phyloP scores from a whole-genome alignment of 495 filamentous ascomycete species.

The Melanomma pulvis-pyrius region DNA sequence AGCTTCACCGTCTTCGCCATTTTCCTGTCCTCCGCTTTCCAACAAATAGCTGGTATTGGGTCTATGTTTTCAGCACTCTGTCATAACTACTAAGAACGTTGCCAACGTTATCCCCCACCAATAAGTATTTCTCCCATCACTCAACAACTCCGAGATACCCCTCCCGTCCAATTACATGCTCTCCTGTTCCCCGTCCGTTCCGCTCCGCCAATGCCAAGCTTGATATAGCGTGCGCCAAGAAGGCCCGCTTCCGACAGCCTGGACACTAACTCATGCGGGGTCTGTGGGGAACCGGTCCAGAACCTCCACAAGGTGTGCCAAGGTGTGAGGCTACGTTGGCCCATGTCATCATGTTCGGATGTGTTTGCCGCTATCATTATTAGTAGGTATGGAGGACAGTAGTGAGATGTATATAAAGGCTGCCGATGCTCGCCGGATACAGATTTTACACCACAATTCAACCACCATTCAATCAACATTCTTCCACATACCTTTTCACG shows the following conservation, averaged over 20 bases:
- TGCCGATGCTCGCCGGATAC: not conserved
- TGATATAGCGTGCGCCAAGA: not conserved
- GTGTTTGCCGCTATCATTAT: not conserved
- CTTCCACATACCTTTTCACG: too few species aligned
- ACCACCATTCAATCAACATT: too few species aligned
- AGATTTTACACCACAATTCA: not conserved
- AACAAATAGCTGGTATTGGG: too few species aligned
- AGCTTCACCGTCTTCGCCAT: too few species aligned
- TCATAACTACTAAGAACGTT: too few species aligned
- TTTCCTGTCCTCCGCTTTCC: not conserved
- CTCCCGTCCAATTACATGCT: too few species aligned
- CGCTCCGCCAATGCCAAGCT: constrained; percentile 12
- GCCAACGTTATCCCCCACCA: too few species aligned
- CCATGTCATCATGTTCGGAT: not conserved
- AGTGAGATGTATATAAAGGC: not conserved
- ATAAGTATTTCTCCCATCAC: too few species aligned
- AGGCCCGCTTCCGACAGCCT: not conserved
- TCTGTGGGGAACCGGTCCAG: not conserved
- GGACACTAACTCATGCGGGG: not conserved
- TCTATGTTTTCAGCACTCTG: too few species aligned
- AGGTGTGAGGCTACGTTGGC: not conserved
- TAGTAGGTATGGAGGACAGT: too few species aligned
- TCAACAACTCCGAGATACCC: too few species aligned
- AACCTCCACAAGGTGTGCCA: too few species aligned
- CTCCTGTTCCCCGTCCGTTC: not conserved